A percentile compares a stretch with the other conserved stretches of the same genome.
These are phyloP conservation scores for Arthrobotrys iridis DNA, from an alignment of 2,329 filamentous ascomycete genomes.

Conservation along the genomic window DNA sequence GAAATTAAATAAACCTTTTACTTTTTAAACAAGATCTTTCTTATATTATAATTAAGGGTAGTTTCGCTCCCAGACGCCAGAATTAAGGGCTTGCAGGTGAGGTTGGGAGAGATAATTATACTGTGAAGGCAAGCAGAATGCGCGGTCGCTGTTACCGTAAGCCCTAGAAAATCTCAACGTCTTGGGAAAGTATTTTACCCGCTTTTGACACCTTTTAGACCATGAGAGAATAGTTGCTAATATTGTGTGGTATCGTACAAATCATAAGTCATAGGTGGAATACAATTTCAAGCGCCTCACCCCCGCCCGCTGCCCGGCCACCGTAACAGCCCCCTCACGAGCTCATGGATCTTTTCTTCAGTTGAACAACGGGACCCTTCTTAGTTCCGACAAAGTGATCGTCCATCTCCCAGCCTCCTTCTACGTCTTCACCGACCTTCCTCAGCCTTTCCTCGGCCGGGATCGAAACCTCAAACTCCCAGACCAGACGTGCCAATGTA, in stretches of 20 bases:
- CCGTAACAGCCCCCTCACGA: background rate
- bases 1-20: too few species aligned
- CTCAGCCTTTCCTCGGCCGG: slow-evolving; percentile 64
- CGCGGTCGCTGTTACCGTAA: too few species aligned
- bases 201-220: too few species aligned
- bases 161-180: too few species aligned
- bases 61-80: too few species aligned
- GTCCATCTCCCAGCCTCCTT: slow-evolving; percentile 54
- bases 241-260: slow-evolving; percentile 37
- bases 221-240: background rate
- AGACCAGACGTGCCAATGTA: slow-evolving; percentile 71
- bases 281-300: slow-evolving; percentile 1
- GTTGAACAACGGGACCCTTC: slow-evolving; percentile 75
- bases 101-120: too few species aligned
- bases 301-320: background rate
- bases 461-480: slow-evolving; percentile 62
- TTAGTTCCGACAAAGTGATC: slow-evolving; percentile 80
- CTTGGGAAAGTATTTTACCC: too few species aligned
- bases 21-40: too few species aligned
- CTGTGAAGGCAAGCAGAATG: too few species aligned
- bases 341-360: slow-evolving; percentile 61
- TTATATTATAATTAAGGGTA: too few species aligned
- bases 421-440: slow-evolving; percentile 58
- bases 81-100: too few species aligned
- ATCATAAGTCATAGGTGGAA: background rate